Evolutionary conservation across 179 eudicot species (phyloP), one percentile per base, ranked within the genome.

Genomic region (Patellifolia procumbens): DNA sequence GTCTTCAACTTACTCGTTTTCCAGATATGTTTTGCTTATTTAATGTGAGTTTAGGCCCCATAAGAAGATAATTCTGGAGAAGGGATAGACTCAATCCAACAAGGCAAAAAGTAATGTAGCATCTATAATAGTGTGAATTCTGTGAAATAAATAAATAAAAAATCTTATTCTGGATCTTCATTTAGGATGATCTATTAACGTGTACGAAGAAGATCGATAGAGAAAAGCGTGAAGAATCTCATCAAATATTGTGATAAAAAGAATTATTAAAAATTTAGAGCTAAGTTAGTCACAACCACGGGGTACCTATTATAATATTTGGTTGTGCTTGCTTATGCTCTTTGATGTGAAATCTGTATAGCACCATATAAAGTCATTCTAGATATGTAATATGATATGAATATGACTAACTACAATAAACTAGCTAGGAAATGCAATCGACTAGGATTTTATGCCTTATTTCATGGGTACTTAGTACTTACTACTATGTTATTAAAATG

Each of bases 111-210:
- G 77, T 62, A 61, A 34, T 31, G 29, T 31, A 43, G 77, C 53
- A 66, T 75, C 78, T 66, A 75, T 75, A 42, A 75, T 75, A 28
- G 73, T 66, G 73, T 72, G 28, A 62, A n/a, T n/a, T n/a, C n/a
- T n/a, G n/a, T n/a, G n/a, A n/a, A n/a, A n/a, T n/a, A n/a, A n/a
- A 32, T 37, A 53, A 66, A 39, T 1, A 67, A 66, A 39, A 3
- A 76, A 51, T 29, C 6, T 71, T 2, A 35, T 67, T n/a, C 17
- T 39, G 56, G 35, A 32, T 67, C 66, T 26, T 66, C 31, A 4
- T 55, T 28, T 34, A 7, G 52, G 28, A 52, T 67, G 52, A 64
- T 62, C n/a, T 29, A 19, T n/a, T 49, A 76, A 76, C 73, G 73
- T 76, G 79, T 76, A 68, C 79, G 79, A 73, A 68, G 56, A 55